phyloP scores from a whole-genome alignment of 1,284 basidiomycete genomes.

The Rugosomyces carneus region DNA sequence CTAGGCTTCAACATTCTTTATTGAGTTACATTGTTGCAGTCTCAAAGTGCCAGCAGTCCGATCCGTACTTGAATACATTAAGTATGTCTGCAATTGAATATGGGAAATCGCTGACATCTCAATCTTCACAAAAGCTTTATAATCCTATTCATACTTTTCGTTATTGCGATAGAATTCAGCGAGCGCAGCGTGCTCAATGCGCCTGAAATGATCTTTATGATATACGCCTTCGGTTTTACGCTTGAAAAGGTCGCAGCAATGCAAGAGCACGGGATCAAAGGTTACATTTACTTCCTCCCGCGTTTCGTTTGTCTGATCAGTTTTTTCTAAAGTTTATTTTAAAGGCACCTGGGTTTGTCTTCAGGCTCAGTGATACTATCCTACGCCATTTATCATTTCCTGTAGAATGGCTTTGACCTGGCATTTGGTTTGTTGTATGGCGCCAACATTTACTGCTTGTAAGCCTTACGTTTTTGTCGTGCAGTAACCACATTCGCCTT shows the following conservation, averaged over 20 bases:
- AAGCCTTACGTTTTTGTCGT: neutral
- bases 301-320: constrained; percentile 1
- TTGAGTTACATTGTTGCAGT: constrained; percentile 31
- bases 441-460: neutral
- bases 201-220: constrained; percentile 71
- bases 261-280: constrained; percentile 89
- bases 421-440: constrained; percentile 57
- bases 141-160: constrained; percentile 77
- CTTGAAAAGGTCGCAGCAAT: constrained; percentile 90
- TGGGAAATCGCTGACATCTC: constrained; percentile 1
- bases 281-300: constrained; percentile 26
- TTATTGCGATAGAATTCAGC: constrained; percentile 75
- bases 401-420: constrained; percentile 84
- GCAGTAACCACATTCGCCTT: constrained; percentile 72
- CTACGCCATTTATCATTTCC: neutral
- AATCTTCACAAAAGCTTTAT: constrained; percentile 64
- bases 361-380: neutral
- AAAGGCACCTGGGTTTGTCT: constrained; percentile 72
- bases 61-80: constrained; percentile 81
- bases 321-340: constrained; percentile 62
- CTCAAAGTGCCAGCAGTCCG: constrained; percentile 92
- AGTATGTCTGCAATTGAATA: constrained; percentile 37
- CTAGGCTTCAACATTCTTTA: neutral
- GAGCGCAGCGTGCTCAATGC: constrained; percentile 55
- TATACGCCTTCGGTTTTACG: constrained; percentile 81